A percentile compares a stretch with the other conserved stretches of the same genome.
These are phyloP conservation scores for Sporisorium sorghi DNA, from an alignment of 1,284 basidiomycete species.

Conservation along the genomic window DNA sequence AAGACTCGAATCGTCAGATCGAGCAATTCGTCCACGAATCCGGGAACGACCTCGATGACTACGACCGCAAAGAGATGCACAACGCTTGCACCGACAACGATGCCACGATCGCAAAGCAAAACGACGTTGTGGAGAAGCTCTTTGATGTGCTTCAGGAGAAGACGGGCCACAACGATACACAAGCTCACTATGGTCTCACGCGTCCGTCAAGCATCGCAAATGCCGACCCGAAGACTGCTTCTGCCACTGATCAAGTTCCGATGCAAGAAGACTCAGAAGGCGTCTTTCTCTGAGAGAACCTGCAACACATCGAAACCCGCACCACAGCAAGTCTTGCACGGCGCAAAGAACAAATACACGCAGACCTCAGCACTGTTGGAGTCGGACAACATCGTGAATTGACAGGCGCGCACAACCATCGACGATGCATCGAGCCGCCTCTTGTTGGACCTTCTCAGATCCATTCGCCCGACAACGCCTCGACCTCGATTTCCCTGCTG, in stretches of 20 bases:
- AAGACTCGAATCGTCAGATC: slow-evolving; percentile 45
- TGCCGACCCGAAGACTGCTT: neutral
- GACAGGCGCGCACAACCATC: neutral
- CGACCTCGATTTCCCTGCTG: slow-evolving; percentile 30
- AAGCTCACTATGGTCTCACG: slow-evolving; percentile 33
- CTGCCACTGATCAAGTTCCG: slow-evolving; percentile 6
- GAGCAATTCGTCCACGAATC: slow-evolving; percentile 39
- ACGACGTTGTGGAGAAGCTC: slow-evolving; percentile 33
- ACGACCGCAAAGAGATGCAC: slow-evolving; percentile 38
- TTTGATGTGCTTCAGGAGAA: slow-evolving; percentile 39
- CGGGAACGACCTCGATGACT: slow-evolving; percentile 20
- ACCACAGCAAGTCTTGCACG: neutral
- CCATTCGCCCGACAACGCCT: slow-evolving; percentile 54
- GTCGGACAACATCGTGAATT: neutral
- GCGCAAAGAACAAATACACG: too few relatives aligned
- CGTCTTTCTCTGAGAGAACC: slow-evolving; percentile 41
- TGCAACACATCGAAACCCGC: too few relatives aligned
- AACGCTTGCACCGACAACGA: slow-evolving; percentile 47
- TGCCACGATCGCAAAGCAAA: slow-evolving; percentile 41
- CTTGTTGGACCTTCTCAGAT: slow-evolving; percentile 21
- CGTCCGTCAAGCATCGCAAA: slow-evolving; percentile 9
- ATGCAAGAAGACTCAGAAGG: slow-evolving; percentile 44
- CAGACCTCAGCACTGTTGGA: too few relatives aligned
- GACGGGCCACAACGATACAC: slow-evolving; percentile 18
- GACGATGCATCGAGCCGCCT: neutral